A percentile compares a stretch with the other conserved stretches of the same genome.
Evolutionary conservation across 1,284 basidiomycete species (phyloP).

Genomic region (Apiotrichum sp.): DNA sequence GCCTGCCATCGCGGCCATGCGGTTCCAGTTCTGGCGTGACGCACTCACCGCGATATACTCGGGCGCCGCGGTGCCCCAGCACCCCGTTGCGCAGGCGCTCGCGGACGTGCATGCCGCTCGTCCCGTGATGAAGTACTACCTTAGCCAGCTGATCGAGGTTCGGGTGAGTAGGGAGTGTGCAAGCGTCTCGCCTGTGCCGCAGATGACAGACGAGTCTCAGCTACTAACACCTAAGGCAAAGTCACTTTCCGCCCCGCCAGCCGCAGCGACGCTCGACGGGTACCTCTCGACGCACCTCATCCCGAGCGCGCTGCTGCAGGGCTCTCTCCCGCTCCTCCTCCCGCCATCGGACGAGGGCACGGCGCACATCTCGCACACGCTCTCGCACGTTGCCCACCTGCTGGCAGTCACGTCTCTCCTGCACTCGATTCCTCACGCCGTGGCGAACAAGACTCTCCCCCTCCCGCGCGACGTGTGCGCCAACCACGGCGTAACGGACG

Average conservation of each 20-base stretch:
- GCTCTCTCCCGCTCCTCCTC: conserved; percentile 66
- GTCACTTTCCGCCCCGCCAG: conserved; percentile 59
- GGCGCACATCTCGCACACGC: conserved; percentile 64
- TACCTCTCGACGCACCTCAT: conserved; percentile 69
- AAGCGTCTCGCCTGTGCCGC: too few species aligned
- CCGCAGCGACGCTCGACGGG: conserved; percentile 64
- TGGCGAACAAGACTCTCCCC: conserved; percentile 61
- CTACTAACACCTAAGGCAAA: conserved; percentile 55
- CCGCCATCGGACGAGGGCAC: conserved; percentile 54
- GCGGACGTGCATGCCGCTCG: conserved; percentile 54
- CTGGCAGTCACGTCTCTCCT: conserved; percentile 55
- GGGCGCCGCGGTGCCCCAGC: conserved; percentile 53
- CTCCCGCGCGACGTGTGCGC: conserved; percentile 80
- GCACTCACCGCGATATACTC: conserved; percentile 60
- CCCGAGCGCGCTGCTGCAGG: conserved; percentile 70
- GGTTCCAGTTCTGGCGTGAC: conserved; percentile 90
- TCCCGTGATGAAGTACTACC: conserved; percentile 57
- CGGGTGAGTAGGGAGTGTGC: conserved; percentile 54
- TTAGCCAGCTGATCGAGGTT: conserved; percentile 78
- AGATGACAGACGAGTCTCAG: not conserved
- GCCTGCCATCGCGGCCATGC: conserved; percentile 73
- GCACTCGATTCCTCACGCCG: conserved; percentile 69
- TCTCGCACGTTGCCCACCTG: conserved; percentile 49
- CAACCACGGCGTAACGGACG: conserved; percentile 72
- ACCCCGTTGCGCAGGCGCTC: conserved; percentile 75